Base-by-base conservation (phyloP, 371 early-diverging fungal species). In the Chytridium lagenaria region DNA sequence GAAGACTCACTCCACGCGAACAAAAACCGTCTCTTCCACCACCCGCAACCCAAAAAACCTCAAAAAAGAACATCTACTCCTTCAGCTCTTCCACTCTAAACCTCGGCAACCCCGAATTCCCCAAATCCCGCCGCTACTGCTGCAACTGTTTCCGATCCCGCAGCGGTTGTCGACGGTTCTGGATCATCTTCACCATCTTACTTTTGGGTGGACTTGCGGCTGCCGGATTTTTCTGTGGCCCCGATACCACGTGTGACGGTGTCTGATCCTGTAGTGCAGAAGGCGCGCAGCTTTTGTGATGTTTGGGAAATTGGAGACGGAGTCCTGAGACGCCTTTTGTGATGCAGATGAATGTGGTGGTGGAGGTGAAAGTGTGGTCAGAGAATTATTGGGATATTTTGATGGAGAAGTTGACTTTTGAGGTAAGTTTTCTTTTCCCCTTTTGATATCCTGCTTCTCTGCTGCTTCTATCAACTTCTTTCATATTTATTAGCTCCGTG, bases 161-260 rank as follows among this genome's bases (percentile, higher is more conserved):
- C 7, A 2, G 49, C 3, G 77, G 71, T 0, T 76, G 77, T 51
- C 51, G 71, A 37, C 10, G 26, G 22, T 33, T 59, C 7, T 49
- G 52, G 31, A 37, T 78, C 68, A 37, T 38, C 3, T 26, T 78
- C 28, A 3, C 75, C 30, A 44, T 78, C 22, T 34, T 78, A 1
- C 23, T 52, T 52, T 52, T 52, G 5, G 75, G 65, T 2, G 75
- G 75, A 2, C 39, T 78, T 22, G 78, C 72, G 51, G 72, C 65
- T n/a, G 72, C 67, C 1, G 49, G 37, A 16, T 78, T 59, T 59
- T 78, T 78, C 57, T 78, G 59, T 78, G 67, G 67, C 78, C 78
- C 19, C 49, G 75, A 66, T 26, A 50, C 33, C 75, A 16, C 3
- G 31, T 22, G 63, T 78, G 22, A 28, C 22, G 15, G 51, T 78